Conservation (phyloP, 1,139 yeast genomes). For the Yamadazyma diddensiae region DNA sequence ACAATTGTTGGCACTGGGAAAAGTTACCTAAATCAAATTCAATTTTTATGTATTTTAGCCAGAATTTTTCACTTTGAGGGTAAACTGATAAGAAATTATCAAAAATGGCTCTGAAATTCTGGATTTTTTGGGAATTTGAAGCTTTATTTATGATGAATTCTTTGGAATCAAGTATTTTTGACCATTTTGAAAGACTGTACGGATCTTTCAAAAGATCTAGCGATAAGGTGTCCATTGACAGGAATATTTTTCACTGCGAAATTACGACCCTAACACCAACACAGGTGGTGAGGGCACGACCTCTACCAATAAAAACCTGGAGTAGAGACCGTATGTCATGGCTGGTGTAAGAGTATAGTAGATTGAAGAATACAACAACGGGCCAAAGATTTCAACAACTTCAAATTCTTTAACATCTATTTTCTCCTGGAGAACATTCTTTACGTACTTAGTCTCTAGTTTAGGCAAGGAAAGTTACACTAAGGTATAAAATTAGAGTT, state of each 20-base stretch:
- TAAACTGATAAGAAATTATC: constrained; percentile 55
- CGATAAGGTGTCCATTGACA: constrained; percentile 17
- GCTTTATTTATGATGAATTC: constrained; percentile 39
- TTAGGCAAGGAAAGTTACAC: too few relatives aligned
- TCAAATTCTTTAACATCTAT: too few relatives aligned
- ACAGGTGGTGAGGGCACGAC: too few relatives aligned
- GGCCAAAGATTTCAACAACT: too few relatives aligned
- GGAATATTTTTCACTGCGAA: not conserved
- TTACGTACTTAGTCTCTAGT: too few relatives aligned
- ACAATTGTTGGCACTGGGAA: constrained; percentile 47
- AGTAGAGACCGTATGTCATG: too few relatives aligned
- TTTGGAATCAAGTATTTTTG: constrained; percentile 37
- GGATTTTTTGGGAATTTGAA: constrained; percentile 37
- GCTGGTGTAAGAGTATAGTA: not conserved
- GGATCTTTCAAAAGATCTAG: constrained; percentile 38
- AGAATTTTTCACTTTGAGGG: constrained; percentile 74
- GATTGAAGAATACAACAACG: too few relatives aligned
- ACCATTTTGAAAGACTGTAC: constrained; percentile 50
- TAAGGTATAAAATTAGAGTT: too few relatives aligned
- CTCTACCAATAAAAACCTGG: too few relatives aligned
- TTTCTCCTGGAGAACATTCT: too few relatives aligned
- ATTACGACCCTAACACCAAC: too few relatives aligned
- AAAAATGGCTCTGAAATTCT: constrained; percentile 49
- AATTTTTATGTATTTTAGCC: constrained; percentile 72
- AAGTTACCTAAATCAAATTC: constrained; percentile 62